Evolutionary conservation across 495 filamentous ascomycete species (phyloP).

Genomic region (Aspergillus sclerotiicarbonarius): DNA sequence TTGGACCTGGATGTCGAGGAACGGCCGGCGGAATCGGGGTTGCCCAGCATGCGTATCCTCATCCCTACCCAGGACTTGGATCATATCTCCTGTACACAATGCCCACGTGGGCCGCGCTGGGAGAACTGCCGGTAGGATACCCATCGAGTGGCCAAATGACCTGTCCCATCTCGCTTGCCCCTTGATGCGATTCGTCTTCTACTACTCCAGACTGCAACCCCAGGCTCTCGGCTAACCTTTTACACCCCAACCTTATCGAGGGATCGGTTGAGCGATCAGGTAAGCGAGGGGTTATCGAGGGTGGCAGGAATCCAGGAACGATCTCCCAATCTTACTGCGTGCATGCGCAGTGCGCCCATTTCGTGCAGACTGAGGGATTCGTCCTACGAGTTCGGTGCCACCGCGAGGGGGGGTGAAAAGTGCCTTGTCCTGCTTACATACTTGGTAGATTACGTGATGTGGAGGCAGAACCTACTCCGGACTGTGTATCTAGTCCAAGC

Average conservation of each 20-base stretch:
- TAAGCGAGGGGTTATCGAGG: not conserved
- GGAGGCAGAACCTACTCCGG: too few relatives aligned
- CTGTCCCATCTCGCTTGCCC: not conserved
- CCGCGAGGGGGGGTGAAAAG: not conserved
- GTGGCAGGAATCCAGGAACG: slow-evolving; percentile 9
- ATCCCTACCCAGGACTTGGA: too few relatives aligned
- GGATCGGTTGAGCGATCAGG: not conserved
- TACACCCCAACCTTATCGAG: not conserved
- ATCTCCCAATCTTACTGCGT: slow-evolving; percentile 10
- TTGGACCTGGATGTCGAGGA: too few relatives aligned
- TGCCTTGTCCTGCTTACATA: not conserved
- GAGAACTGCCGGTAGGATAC: not conserved
- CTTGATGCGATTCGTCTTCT: not conserved
- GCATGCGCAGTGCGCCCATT: slow-evolving; percentile 11
- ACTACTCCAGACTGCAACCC: not conserved
- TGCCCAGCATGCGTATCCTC: too few relatives aligned
- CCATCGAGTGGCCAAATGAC: not conserved
- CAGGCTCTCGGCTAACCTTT: not conserved
- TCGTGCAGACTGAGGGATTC: not conserved
- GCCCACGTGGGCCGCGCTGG: too few relatives aligned
- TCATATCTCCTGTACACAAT: too few relatives aligned
- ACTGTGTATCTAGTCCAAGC: too few relatives aligned
- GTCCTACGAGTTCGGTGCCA: slow-evolving; percentile 2
- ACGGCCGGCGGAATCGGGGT: too few relatives aligned
- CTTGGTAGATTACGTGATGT: too few relatives aligned